A percentile compares a stretch with the other conserved stretches of the same genome.
These are phyloP conservation scores for Ogataea allantospora DNA, from an alignment of 805 yeast species.

Conservation along the genomic window DNA sequence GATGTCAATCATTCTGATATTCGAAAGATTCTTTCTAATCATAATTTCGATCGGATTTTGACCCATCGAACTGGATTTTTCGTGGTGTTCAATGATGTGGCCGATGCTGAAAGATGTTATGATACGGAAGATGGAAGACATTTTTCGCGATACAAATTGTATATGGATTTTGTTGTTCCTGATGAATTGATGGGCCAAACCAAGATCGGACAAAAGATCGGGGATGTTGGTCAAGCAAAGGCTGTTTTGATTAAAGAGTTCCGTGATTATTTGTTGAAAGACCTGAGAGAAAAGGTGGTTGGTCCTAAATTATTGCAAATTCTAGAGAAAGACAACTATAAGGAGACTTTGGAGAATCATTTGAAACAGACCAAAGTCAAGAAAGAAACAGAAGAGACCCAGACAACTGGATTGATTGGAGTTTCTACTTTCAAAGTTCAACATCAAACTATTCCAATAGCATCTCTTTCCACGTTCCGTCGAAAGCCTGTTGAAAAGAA, in stretches of 20 bases:
- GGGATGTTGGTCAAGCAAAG: slow-evolving; percentile 57
- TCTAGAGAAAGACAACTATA: slow-evolving; percentile 58
- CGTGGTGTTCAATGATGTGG: slow-evolving; percentile 60
- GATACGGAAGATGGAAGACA: slow-evolving; percentile 57
- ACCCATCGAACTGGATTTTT: slow-evolving; percentile 67
- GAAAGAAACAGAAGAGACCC: slow-evolving; percentile 10
- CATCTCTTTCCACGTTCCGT: slow-evolving; percentile 25
- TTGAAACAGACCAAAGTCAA: slow-evolving; percentile 27
- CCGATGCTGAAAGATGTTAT: slow-evolving; percentile 60
- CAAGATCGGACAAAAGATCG: slow-evolving; percentile 28
- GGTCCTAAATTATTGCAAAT: slow-evolving; percentile 66
- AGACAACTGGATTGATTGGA: slow-evolving; percentile 13
- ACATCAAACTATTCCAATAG: slow-evolving; percentile 23
- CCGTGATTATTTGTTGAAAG: slow-evolving; percentile 59
- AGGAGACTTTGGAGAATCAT: slow-evolving; percentile 42
- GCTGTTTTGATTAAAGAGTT: slow-evolving; percentile 61
- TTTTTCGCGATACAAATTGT: slow-evolving; percentile 46
- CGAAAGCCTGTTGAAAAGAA: slow-evolving; percentile 48
- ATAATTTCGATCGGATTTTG: slow-evolving; percentile 65
- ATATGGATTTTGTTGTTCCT: slow-evolving; percentile 59
- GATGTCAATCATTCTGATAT: slow-evolving; percentile 54
- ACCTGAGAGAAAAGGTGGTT: slow-evolving; percentile 68
- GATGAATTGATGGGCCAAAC: slow-evolving; percentile 35
- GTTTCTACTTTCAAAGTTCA: slow-evolving; percentile 20
- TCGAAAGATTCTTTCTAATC: slow-evolving; percentile 54